Evolutionary conservation across 495 filamentous ascomycete genomes (phyloP), one percentile per base, ranked within the genome.

Genomic region (Penicillium coprophilum): DNA sequence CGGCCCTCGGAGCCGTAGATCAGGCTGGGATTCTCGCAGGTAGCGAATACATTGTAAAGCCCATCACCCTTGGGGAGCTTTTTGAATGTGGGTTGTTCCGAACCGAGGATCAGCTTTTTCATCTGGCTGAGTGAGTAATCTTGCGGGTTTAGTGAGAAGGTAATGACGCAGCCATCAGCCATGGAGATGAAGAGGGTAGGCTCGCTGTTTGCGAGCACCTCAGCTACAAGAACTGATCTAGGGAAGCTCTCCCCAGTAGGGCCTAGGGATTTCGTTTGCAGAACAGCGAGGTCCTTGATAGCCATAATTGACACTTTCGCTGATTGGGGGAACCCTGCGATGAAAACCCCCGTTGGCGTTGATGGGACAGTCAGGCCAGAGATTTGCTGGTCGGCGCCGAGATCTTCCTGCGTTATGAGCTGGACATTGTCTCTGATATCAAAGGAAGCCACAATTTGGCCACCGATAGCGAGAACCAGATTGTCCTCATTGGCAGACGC

Each of bases 101-200:
- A 92, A 10, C 95, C 95, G 40, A 99, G 80, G 20, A 96, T 80
- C 27, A 96, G 85, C 61, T 84, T 89, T 67, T 91, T 96, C 64
- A 85, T 86, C 2, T 81, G 78, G 0, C 84, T 87, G 9, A 97
- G 73, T 6, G 80, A 69, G 57, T 81, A 79, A 40, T 82, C 78
- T 0, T 63, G 38, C 0, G 77, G 63, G 34, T 91, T 79, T n/a
- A 95, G 75, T 34, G 82, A 80, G 69, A 92, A 99, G 1, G 88
- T 96, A 46, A 94, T 81, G 10, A 99, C 88, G 61, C 88, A 89
- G 23, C 94, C 94, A 71, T 97, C 93, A 20, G 93, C 91, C 85
- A 96, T 90, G n/a, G 92, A 88, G 24, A 96, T 78, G 57, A 99
- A 91, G 2, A 99, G 74, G 0, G 88, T 96, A 2, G 91, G 86